Conservation (phyloP, 2,329 filamentous ascomycete genomes). For the Aspergillus spinulosporus region DNA sequence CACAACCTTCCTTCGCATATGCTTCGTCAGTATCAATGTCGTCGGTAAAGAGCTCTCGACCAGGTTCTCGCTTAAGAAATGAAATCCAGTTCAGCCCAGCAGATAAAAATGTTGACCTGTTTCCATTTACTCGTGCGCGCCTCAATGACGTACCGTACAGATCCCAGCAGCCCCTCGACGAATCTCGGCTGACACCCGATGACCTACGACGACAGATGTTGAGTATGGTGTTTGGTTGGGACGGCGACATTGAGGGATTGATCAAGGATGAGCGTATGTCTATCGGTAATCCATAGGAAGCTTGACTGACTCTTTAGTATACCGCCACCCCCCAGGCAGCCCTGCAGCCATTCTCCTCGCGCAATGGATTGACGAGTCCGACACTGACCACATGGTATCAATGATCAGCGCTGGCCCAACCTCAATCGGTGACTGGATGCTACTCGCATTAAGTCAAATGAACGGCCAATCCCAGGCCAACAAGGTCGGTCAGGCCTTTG, state of each 20-base stretch:
- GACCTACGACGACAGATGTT: slow-evolving; percentile 89
- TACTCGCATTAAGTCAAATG: slow-evolving; percentile 86
- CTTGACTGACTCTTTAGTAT: slow-evolving; percentile 50
- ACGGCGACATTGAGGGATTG: slow-evolving; percentile 75
- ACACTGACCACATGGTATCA: slow-evolving; percentile 76
- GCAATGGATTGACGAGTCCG: slow-evolving; percentile 89
- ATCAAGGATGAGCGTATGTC: slow-evolving; percentile 74
- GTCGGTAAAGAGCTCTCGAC: slow-evolving; percentile 45
- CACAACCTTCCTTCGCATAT: slow-evolving; percentile 43
- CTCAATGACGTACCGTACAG: slow-evolving; percentile 82
- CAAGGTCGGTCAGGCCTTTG: slow-evolving; percentile 85
- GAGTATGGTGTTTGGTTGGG: slow-evolving; percentile 91
- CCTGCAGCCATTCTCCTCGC: slow-evolving; percentile 77
- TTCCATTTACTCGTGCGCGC: slow-evolving; percentile 79
- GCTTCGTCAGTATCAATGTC: slow-evolving; percentile 50
- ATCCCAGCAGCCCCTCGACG: slow-evolving; percentile 61
- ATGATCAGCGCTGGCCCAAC: slow-evolving; percentile 77
- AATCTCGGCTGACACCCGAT: slow-evolving; percentile 65
- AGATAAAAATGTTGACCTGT: slow-evolving; percentile 73
- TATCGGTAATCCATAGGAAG: not conserved
- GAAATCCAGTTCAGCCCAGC: slow-evolving; percentile 78
- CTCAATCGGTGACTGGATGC: slow-evolving; percentile 95
- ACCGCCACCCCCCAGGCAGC: slow-evolving; percentile 70
- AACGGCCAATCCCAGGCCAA: slow-evolving; percentile 76
- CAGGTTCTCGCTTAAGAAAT: slow-evolving; percentile 71